phyloP scores from a whole-genome alignment of 2,329 filamentous ascomycete genomes.

The Colletotrichum sp. region DNA sequence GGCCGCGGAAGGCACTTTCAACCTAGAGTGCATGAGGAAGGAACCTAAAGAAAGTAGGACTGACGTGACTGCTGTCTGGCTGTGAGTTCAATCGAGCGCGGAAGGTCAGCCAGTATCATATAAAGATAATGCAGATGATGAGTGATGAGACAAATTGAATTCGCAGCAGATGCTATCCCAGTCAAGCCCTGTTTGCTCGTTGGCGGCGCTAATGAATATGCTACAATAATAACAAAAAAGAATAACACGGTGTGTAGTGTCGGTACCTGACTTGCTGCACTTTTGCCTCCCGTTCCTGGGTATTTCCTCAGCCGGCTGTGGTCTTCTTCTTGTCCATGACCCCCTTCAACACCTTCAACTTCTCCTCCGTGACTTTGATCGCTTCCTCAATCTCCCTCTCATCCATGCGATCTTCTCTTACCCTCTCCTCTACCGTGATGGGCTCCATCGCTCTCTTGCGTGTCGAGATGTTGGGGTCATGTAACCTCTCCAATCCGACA shows the following conservation, averaged over 20 bases:
- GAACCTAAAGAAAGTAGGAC: not conserved
- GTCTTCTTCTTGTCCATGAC: constrained; percentile 67
- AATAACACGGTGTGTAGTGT: constrained; percentile 18
- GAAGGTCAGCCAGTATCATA: not conserved
- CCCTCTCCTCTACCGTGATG: constrained; percentile 63
- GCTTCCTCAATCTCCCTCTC: constrained; percentile 79
- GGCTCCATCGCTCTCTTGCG: constrained; percentile 58
- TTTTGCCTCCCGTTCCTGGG: constrained; percentile 2
- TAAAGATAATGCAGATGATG: not conserved
- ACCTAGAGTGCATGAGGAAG: not conserved
- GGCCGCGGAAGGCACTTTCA: not conserved
- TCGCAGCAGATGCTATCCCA: constrained; percentile 6
- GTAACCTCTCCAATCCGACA: constrained; percentile 71
- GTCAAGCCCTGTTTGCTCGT: constrained; percentile 18
- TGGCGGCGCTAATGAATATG: constrained; percentile 18
- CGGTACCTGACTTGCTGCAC: constrained; percentile 12
- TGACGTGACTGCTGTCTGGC: not conserved
- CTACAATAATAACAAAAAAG: constrained; percentile 11
- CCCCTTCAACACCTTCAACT: constrained; percentile 76
- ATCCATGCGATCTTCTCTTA: constrained; percentile 67
- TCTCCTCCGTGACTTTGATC: constrained; percentile 86
- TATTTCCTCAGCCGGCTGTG: constrained; percentile 11
- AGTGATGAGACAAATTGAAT: not conserved
- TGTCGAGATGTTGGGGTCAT: constrained; percentile 40
- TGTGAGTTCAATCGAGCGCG: not conserved